Evolutionary conservation across 352 stramenopile genomes (phyloP), one percentile per base, ranked within the genome.

Genomic region (Aphanomyces invadans): DNA sequence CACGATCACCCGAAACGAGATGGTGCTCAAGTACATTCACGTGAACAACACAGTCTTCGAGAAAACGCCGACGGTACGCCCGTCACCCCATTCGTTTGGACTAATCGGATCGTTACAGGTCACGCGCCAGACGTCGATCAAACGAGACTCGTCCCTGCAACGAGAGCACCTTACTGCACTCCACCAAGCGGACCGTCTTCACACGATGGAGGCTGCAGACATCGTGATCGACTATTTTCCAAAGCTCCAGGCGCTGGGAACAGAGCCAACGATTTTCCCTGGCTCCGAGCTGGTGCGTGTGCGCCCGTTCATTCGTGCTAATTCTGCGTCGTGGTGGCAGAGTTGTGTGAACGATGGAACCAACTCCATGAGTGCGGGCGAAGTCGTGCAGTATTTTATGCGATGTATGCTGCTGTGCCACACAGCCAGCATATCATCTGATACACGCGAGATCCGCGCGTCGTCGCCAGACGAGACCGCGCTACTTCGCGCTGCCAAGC

Each of bases 1-100:
- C 29, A 99, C 97, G 4, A 74, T 99, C n/a, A 99, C 97, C 1
- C 95, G 96, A 60, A 99, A 99, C 71, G 87, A 98, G 60, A 99
- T 99, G 97, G 77, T 98, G 19, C 97, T 98, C 71, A 95, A 96
- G 67, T 81, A 90, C 11, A 97, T 92, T 68, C 89, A 81, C 36
- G 93, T 98, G 26, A 87, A 83, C 21, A 92, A 92, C 9, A 32
- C 21, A 29, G 29, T 57, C 7, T 57, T 57, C 36, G 49, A 42
- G 15, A 42, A 15, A 15, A 15, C 36, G 7, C 36, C 36, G 7
- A 7, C 36, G 7, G 36, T 42, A 42, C 15, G 36, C 15, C 36
- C 36, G 15, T 42, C 7, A n/a, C n/a, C n/a, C n/a, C n/a, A n/a
- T n/a, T n/a, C n/a, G n/a, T n/a, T n/a, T n/a, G n/a, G n/a, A n/a